Conservation (phyloP, 768 basidiomycete species). For the Pleurotus sapidus region DNA sequence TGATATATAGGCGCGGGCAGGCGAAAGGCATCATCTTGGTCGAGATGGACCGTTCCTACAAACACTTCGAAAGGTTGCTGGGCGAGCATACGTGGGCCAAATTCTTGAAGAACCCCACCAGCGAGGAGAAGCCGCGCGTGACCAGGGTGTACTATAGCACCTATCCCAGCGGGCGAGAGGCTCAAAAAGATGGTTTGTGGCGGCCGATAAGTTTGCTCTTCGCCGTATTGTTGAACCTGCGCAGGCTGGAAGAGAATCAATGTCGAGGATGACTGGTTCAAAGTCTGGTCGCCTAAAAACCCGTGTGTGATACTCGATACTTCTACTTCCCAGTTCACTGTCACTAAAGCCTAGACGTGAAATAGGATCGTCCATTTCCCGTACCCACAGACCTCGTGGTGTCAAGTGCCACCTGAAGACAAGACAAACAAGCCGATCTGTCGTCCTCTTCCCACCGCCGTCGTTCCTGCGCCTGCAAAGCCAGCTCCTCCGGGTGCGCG, state of each 20-base stretch:
- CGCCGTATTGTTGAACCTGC: neutral
- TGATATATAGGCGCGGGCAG: conserved; percentile 17
- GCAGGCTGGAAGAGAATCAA: conserved; percentile 51
- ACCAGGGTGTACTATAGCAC: conserved; percentile 41
- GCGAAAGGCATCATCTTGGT: conserved; percentile 46
- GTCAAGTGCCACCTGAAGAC: conserved; percentile 37
- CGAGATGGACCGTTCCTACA: conserved; percentile 39
- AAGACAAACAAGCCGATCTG: conserved; percentile 41
- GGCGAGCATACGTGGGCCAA: conserved; percentile 52
- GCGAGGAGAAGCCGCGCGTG: conserved; percentile 32
- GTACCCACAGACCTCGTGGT: conserved; percentile 41
- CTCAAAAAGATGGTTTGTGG: conserved; percentile 47
- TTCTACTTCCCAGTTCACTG: neutral
- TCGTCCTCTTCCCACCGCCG: conserved; percentile 35
- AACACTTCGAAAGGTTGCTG: conserved; percentile 32
- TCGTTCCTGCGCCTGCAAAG: conserved; percentile 28
- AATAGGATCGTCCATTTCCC: conserved; percentile 28
- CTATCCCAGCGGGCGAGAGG: conserved; percentile 38
- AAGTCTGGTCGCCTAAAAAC: conserved; percentile 29
- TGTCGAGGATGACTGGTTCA: conserved; percentile 41
- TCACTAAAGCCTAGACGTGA: neutral
- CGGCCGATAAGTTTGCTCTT: neutral
- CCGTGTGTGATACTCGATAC: conserved; percentile 20
- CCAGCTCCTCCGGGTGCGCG: conserved; percentile 21
- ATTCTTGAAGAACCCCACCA: conserved; percentile 36